Base-by-base conservation (phyloP, 2,329 filamentous ascomycete genomes). In the Onygena corvina region DNA sequence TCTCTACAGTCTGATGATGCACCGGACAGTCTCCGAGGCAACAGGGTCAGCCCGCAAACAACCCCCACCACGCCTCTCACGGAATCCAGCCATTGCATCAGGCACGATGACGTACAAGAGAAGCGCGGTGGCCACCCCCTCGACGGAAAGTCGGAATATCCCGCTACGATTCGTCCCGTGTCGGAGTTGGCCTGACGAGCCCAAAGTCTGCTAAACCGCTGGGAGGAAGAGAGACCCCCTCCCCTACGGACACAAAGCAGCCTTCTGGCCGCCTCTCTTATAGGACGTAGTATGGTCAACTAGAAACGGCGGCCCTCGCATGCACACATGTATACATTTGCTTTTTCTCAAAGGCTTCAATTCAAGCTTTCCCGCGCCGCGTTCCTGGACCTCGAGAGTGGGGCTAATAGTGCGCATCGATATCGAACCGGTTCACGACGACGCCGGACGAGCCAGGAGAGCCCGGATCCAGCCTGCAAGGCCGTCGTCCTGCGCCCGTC, bases 291-390 rank as follows among this genome's bases (percentile, higher is more conserved):
- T 4, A 18, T 35, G 5, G 18, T 11, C 33, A 16, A n/a, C n/a
- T n/a, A n/a, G n/a, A n/a, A n/a, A n/a, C n/a, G n/a, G n/a, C n/a
- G n/a, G n/a, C n/a, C n/a, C n/a, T n/a, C n/a, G n/a, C n/a, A n/a
- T n/a, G n/a, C n/a, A 42, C 5, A 5, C 16, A 42, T 27, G 38
- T n/a, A 23, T 20, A 42, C 38, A 25, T 25, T 42, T 42, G 38
- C 38, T 42, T 42, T 42, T 42, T 42, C n/a, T 42, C 36, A n/a
- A 42, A 25, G 38, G 38, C 38, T 42, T 42, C 38, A 21, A 42
- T 42, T 42, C 38, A 42, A 42, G 38, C 38, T 42, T 42, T 42
- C 38, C 11, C 16, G 21, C 38, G 38, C 38, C 23, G 38, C 21
- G 38, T 42, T 42, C 38, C 38, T 42, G 38, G 38, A 42, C 21